phyloP scores from a whole-genome alignment of 176 grass and related monocot species.

The Bolboschoenus planiculmis region DNA sequence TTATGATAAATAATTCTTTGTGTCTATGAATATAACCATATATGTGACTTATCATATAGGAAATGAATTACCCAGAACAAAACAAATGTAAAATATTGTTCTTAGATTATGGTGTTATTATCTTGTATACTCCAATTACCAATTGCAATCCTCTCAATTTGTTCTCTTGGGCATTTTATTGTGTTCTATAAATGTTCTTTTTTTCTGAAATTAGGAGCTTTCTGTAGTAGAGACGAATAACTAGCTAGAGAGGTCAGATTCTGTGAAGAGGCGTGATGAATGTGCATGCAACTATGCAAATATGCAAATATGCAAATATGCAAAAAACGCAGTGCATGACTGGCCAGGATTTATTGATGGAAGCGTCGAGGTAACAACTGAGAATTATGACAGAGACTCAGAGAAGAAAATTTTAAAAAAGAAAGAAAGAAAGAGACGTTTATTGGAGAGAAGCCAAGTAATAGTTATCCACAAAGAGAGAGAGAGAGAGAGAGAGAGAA shows the following conservation, averaged over 20 bases:
- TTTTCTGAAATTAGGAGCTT: too few relatives aligned
- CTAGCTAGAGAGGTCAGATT: background rate
- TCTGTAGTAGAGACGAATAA: background rate
- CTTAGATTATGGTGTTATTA: too few relatives aligned
- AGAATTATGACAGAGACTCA: background rate
- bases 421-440: slow-evolving; percentile 4
- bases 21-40: too few relatives aligned
- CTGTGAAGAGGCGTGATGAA: background rate
- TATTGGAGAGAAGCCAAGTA: background rate
- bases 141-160: background rate
- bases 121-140: background rate
- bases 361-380: background rate
- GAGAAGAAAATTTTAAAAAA: background rate
- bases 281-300: too few relatives aligned
- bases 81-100: background rate
- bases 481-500: background rate
- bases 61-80: background rate
- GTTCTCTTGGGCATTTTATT: background rate
- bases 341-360: background rate
- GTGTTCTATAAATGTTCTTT: background rate
- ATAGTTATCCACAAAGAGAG: background rate
- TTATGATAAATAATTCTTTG: too few relatives aligned
- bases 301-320: too few relatives aligned
- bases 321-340: background rate
- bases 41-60: background rate